Conservation (phyloP, 768 basidiomycete species). For the Trametes cubensis region DNA sequence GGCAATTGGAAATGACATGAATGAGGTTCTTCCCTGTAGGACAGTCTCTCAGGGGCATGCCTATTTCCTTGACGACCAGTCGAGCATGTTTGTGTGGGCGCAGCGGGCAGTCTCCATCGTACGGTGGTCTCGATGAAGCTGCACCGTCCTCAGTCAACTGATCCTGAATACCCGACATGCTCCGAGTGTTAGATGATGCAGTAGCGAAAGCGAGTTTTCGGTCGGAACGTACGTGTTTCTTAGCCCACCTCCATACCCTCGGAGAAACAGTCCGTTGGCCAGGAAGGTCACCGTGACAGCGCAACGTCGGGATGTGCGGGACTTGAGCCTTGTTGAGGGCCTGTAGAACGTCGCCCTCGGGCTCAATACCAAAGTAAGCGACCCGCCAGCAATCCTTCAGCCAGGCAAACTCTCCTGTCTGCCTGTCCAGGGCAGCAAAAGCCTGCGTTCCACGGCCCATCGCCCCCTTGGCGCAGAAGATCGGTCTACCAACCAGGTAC, state of each 20-base stretch:
- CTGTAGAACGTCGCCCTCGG: constrained; percentile 6
- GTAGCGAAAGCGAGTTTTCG: background rate
- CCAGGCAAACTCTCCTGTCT: constrained; percentile 6
- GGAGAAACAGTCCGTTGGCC: background rate
- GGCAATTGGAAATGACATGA: background rate
- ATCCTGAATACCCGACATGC: no score
- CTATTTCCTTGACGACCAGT: constrained; percentile 10
- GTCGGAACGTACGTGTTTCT: no score
- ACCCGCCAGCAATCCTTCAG: constrained; percentile 15
- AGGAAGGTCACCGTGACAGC: constrained; percentile 9
- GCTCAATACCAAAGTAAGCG: background rate
- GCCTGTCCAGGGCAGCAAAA: constrained; percentile 20
- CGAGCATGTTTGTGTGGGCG: constrained; percentile 5
- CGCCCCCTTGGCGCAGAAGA: background rate
- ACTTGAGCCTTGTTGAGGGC: background rate
- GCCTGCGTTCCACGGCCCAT: constrained; percentile 3
- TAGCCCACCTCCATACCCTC: background rate
- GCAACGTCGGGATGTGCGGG: constrained; percentile 9
- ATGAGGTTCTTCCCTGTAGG: background rate
- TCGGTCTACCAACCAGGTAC: constrained; percentile 9
- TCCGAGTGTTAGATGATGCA: background rate
- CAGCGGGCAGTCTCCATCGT: background rate
- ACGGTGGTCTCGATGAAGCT: background rate
- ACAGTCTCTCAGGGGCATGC: constrained; percentile 3
- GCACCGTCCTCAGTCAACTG: background rate